phyloP scores from a whole-genome alignment of 371 early-diverging fungal genomes.

The Pancytospora philotis region DNA sequence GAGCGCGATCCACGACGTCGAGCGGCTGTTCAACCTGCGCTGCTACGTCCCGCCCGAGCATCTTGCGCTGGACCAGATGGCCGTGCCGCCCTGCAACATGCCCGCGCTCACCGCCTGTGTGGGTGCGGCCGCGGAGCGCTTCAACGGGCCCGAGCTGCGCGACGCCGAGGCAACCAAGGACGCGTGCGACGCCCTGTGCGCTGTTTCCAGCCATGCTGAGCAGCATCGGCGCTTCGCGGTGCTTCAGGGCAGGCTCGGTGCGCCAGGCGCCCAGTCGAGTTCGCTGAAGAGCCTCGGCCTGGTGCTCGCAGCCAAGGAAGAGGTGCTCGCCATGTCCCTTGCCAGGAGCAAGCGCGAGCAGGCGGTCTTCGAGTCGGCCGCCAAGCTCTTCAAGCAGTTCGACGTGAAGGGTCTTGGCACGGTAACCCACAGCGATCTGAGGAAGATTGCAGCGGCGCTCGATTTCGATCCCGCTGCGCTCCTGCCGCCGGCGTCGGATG shows the following conservation, averaged over 20 bases:
- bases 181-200: not conserved
- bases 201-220: not conserved
- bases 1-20: constrained; percentile 22
- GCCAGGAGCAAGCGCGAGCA: not conserved
- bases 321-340: not conserved
- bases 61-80: constrained; percentile 20
- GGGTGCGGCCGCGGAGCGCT: not conserved
- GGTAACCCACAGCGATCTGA: not conserved
- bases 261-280: not conserved
- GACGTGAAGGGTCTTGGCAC: not conserved
- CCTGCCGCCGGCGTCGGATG: no score
- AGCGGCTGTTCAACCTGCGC: constrained; percentile 29
- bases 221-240: no score
- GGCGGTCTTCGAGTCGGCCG: not conserved
- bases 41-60: constrained; percentile 32
- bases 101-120: not conserved
- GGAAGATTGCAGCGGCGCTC: not conserved
- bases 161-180: not conserved
- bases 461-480: not conserved
- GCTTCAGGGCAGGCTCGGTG: not conserved
- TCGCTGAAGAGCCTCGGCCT: not conserved
- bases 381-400: not conserved
- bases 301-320: not conserved
- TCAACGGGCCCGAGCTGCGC: not conserved
- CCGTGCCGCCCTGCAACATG: not conserved